A percentile compares a stretch with the other conserved stretches of the same genome.
phyloP scores from a whole-genome alignment of 2,329 filamentous ascomycete genomes.

The Colletotrichum lupini region DNA sequence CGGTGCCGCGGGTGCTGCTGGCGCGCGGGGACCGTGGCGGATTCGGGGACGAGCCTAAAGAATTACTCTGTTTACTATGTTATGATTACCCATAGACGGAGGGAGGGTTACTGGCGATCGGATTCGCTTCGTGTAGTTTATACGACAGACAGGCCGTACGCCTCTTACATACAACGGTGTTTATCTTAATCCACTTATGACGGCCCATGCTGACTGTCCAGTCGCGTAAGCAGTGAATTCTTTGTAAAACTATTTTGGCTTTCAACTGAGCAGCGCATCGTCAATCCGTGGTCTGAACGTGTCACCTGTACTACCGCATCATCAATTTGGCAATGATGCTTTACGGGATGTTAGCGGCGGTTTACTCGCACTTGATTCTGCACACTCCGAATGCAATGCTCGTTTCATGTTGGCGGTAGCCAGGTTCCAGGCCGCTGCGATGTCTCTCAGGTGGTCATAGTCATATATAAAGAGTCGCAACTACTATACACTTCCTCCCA shows the following conservation, averaged over 20 bases:
- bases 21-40: constrained; percentile 50
- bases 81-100: neutral
- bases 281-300: neutral
- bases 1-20: constrained; percentile 49
- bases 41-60: constrained; percentile 45
- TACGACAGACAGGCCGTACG: neutral
- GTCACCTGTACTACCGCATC: too few relatives aligned
- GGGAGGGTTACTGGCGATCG: neutral
- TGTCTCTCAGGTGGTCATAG: too few relatives aligned
- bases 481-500: neutral
- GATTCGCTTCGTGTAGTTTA: constrained; percentile 6
- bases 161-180: neutral
- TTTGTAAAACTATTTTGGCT: neutral
- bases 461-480: neutral
- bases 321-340: neutral
- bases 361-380: neutral
- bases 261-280: neutral
- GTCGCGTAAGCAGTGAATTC: too few relatives aligned
- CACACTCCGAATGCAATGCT: neutral
- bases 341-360: neutral
- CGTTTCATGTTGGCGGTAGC: neutral
- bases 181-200: neutral
- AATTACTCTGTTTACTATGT: neutral
- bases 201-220: neutral
- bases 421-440: too few relatives aligned